Evolutionary conservation across 441 rosid species (phyloP).

Genomic region (Pelargonium australe): DNA sequence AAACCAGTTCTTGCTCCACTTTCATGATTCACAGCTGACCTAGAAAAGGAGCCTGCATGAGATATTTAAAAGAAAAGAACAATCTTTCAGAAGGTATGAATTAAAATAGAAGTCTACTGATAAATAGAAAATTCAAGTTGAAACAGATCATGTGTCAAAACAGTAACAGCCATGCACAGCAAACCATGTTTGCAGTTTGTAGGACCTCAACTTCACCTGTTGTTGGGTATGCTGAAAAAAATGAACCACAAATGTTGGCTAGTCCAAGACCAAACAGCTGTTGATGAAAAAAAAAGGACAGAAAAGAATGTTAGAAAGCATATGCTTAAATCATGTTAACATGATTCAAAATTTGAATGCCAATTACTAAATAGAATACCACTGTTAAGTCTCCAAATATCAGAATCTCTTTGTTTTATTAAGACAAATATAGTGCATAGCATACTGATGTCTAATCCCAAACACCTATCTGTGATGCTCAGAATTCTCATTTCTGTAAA

Average conservation of each 20-base stretch:
- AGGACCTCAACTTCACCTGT: slow-evolving; percentile 51
- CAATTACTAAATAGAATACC: neutral
- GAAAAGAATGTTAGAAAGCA: slow-evolving; percentile 8
- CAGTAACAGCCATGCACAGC: neutral
- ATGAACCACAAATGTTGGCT: slow-evolving; percentile 74
- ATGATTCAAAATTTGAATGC: neutral
- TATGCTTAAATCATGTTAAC: neutral
- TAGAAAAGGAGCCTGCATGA: slow-evolving; percentile 79
- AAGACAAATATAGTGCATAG: neutral
- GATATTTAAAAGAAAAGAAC: slow-evolving; percentile 14
- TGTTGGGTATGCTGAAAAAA: slow-evolving; percentile 78
- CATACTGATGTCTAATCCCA: neutral
- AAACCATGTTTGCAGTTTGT: slow-evolving; percentile 9
- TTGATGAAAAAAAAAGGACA: slow-evolving; percentile 18
- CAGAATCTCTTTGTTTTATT: neutral
- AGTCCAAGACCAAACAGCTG: slow-evolving; percentile 94
- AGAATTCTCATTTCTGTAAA: slow-evolving; percentile 1
- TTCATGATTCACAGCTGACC: slow-evolving; percentile 97
- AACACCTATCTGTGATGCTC: neutral
- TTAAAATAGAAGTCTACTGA: slow-evolving; percentile 5
- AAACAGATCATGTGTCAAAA: slow-evolving; percentile 2
- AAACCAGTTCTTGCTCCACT: slow-evolving; percentile 91
- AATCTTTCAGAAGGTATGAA: slow-evolving; percentile 1
- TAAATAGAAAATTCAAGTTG: slow-evolving; percentile 1
- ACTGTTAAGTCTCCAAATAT: neutral